These are phyloP conservation scores for Rubus parviflorus DNA, from an alignment of 306 rosid genomes.

Conservation along the genomic window DNA sequence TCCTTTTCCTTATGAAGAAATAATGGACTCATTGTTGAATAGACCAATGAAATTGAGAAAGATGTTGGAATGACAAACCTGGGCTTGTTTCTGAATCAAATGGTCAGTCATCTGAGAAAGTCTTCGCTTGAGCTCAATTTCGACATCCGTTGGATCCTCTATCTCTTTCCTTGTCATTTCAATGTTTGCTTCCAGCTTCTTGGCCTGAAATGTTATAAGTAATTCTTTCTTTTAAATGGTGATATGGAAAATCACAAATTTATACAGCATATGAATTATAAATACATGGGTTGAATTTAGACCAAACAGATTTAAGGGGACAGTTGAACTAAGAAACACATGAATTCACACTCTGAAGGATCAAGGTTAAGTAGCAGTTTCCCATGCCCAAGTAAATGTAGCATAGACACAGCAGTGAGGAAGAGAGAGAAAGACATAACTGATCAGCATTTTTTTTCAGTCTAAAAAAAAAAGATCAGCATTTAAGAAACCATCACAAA, in stretches of 20 bases:
- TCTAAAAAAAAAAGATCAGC: not conserved
- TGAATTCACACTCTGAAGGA: not conserved
- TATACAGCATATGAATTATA: not conserved
- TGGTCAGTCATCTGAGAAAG: conserved; percentile 94
- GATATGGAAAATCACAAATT: conserved; percentile 1
- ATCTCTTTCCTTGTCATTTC: conserved; percentile 80
- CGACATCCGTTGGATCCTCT: conserved; percentile 90
- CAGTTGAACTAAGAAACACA: not conserved
- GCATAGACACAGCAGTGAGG: not conserved
- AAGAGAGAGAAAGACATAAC: not conserved
- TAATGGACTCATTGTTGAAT: not conserved
- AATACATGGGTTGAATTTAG: not conserved
- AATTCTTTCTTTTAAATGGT: conserved; percentile 10
- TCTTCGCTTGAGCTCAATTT: conserved; percentile 84
- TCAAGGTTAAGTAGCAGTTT: not conserved
- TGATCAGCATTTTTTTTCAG: not conserved
- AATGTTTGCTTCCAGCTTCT: conserved; percentile 69
- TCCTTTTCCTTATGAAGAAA: not conserved
- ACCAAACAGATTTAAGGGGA: not conserved
- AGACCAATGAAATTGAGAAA: conserved; percentile 6
- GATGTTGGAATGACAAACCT: conserved; percentile 52
- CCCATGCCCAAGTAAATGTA: not conserved
- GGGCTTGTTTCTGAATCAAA: conserved; percentile 92
- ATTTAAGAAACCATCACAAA: not conserved
- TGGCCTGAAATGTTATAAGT: conserved; percentile 51